Evolutionary conservation across 306 rosid species (phyloP), one percentile per base, ranked within the genome.

Genomic region (Mucuna pruriens): DNA sequence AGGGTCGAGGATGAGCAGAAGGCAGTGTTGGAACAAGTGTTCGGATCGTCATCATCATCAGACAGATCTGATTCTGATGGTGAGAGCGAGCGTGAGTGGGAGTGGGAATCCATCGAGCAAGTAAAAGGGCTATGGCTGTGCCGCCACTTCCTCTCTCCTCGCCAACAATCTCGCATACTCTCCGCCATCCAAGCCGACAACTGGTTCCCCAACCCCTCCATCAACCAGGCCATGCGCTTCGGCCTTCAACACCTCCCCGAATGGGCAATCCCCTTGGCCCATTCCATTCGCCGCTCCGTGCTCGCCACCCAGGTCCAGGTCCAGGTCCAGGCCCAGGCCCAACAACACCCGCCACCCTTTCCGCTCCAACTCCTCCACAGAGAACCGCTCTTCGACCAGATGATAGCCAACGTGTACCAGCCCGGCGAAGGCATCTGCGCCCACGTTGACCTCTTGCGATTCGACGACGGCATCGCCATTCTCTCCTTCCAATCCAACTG

Each of bases 381-480:
- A 45, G 83, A 91, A 39, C 97, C 99, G 0, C 85, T 95, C 39
- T 95, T 93, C 45, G 97, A 95, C 76, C 99, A 95, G 78, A 86
- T 95, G 65, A 95, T 91, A 42, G 90, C 77, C 4, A 93, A 95
- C 58, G 70, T 77, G 3, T 95, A 95, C 81, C 86, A 90, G 51
- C 95, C 95, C 22, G 94, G 94, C 75, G 97, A 95, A 90, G 99
- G 97, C 3, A 95, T 95, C 17, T 80, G 93, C 79, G 87, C 98
- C 2, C 99, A 95, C 70, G 88, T 93, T 16, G 98, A 93, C 72
- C 94, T 95, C 17, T 52, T 95, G 87, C 88, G 97, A 13, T 95
- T 95, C 76, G 94, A 95, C 80, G 99, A 95, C 78, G 99, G 90
- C 57, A 95, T 95, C 85, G 98, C 94, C 61, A 90, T 95, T 2